A percentile compares a stretch with the other conserved stretches of the same genome.
Evolutionary conservation across 106 monocot genomes (phyloP).

Genomic region (Amphibolis antarctica): DNA sequence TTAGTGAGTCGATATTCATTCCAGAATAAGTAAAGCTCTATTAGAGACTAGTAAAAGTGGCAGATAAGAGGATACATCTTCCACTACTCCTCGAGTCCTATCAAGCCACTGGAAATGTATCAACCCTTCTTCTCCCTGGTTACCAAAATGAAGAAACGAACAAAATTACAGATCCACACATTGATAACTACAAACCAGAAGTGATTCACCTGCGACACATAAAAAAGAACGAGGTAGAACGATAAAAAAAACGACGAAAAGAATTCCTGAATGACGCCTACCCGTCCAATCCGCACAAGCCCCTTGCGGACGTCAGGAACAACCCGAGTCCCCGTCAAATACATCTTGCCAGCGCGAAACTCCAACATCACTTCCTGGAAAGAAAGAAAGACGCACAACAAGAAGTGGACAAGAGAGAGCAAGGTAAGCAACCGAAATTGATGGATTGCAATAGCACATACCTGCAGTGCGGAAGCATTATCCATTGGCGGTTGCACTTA

Average conservation of each 20-base stretch:
- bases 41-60: too few species aligned
- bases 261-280: constrained; percentile 14
- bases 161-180: neutral
- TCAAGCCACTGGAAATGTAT: constrained; percentile 97
- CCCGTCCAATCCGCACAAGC: constrained; percentile 78
- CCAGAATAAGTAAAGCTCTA: neutral
- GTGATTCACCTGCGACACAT: neutral
- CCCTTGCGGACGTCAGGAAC: constrained; percentile 87
- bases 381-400: neutral
- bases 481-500: too few species aligned
- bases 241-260: neutral
- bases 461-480: too few species aligned
- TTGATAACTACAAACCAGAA: neutral
- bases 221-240: neutral
- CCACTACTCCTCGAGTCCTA: constrained; percentile 39
- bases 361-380: constrained; percentile 76
- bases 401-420: neutral
- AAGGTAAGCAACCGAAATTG: too few species aligned
- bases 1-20: neutral
- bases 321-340: constrained; percentile 48
- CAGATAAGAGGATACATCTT: constrained; percentile 63
- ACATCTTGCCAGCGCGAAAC: constrained; percentile 93
- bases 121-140: constrained; percentile 91
- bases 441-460: too few species aligned
- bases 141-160: constrained; percentile 1